Evolutionary conservation across 176 grass and related monocot genomes (phyloP).

Genomic region (Ensete ventricosum): DNA sequence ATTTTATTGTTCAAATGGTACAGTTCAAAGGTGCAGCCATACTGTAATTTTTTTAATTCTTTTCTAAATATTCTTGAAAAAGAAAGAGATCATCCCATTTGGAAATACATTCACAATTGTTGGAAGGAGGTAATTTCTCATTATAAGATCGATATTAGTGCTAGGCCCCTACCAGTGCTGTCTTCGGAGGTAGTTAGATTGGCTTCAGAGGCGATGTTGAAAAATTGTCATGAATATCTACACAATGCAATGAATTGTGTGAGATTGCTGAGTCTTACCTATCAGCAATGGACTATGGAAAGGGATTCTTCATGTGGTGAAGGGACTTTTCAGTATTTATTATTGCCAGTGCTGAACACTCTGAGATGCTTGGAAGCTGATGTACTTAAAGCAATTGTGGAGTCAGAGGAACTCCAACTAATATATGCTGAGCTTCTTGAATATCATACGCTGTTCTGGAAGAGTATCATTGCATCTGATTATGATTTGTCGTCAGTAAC

Average conservation of each 20-base stretch:
- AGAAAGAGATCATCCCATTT: constrained; percentile 60
- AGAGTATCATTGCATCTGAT: constrained; percentile 45
- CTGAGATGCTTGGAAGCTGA: constrained; percentile 52
- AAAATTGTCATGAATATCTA: constrained; percentile 31
- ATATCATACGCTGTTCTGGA: constrained; percentile 79
- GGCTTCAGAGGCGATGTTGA: constrained; percentile 30
- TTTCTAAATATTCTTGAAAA: constrained; percentile 43
- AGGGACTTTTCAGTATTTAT: constrained; percentile 24
- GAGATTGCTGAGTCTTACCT: constrained; percentile 51
- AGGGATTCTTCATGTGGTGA: constrained; percentile 25
- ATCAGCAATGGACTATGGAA: constrained; percentile 67
- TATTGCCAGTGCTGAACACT: constrained; percentile 43
- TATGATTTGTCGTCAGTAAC: constrained; percentile 48
- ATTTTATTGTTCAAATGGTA: constrained; percentile 58
- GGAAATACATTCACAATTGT: constrained; percentile 46
- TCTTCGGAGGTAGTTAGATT: constrained; percentile 50
- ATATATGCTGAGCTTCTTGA: constrained; percentile 58
- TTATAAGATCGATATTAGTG: constrained; percentile 49
- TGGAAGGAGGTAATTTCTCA: constrained; percentile 44
- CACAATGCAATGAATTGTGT: constrained; percentile 35
- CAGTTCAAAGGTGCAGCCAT: constrained; percentile 35
- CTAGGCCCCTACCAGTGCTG: constrained; percentile 44
- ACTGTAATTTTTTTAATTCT: constrained; percentile 56
- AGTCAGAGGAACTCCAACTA: constrained; percentile 30
- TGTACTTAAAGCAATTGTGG: constrained; percentile 41